Evolutionary conservation across 805 yeast genomes (phyloP).

Genomic region (Sugiyamaella lignohabitans): DNA sequence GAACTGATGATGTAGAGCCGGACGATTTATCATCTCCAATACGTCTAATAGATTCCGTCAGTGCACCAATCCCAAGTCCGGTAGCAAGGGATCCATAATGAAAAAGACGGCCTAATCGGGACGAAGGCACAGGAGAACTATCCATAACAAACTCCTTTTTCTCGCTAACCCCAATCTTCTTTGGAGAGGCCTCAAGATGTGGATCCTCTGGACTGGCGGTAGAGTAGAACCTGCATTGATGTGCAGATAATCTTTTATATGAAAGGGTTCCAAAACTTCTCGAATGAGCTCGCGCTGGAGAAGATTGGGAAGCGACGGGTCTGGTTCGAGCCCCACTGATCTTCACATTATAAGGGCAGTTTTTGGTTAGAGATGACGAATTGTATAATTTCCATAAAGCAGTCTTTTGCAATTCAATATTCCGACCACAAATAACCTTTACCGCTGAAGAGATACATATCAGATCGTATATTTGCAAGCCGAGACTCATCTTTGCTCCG

Average conservation of each 20-base stretch:
- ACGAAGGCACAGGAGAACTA: slow-evolving; percentile 73
- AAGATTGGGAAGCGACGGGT: background rate
- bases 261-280: background rate
- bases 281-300: background rate
- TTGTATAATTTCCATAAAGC: background rate
- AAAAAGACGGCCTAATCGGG: slow-evolving; percentile 80
- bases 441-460: background rate
- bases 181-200: background rate
- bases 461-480: background rate
- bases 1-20: slow-evolving; percentile 41
- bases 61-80: slow-evolving; percentile 77
- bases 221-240: too few species aligned
- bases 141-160: slow-evolving; percentile 43
- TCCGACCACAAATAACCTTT: background rate
- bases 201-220: background rate
- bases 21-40: slow-evolving; percentile 21
- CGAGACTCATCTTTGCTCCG: background rate
- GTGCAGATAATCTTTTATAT: background rate
- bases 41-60: slow-evolving; percentile 68
- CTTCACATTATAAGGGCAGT: too few species aligned
- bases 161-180: slow-evolving; percentile 29
- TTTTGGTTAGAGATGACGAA: background rate
- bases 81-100: slow-evolving; percentile 94
- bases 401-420: background rate
- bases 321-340: background rate